Conservation (phyloP, 768 basidiomycete species). For the Mycena filopes region DNA sequence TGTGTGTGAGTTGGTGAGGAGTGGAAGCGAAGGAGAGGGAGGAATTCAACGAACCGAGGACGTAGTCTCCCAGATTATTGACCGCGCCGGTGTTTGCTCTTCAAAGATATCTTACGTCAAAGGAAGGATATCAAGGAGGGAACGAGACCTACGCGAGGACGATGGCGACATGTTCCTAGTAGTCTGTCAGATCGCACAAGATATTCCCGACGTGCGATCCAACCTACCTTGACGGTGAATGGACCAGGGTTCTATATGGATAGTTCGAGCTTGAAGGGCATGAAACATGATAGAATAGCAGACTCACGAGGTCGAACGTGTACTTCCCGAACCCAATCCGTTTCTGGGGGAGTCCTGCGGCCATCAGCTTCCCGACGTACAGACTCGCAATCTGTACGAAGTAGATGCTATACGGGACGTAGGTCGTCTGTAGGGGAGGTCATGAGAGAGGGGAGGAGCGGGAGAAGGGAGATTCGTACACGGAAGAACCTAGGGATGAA, state of each 20-base stretch:
- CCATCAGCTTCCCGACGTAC: slow-evolving; percentile 37
- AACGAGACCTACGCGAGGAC: slow-evolving; percentile 41
- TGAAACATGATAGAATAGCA: too few species aligned
- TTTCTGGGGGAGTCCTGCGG: slow-evolving; percentile 33
- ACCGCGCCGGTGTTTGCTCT: slow-evolving; percentile 39
- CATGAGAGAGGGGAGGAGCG: too few species aligned
- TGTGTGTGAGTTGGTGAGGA: too few species aligned
- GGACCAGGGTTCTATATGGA: slow-evolving; percentile 34
- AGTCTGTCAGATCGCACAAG: too few species aligned
- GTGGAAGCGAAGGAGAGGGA: too few species aligned
- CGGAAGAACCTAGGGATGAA: too few species aligned
- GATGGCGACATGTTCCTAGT: slow-evolving; percentile 39
- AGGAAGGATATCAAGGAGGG: too few species aligned
- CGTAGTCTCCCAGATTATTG: slow-evolving; percentile 40
- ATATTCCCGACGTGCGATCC: neutral
- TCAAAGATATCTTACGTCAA: neutral
- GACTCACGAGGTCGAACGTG: slow-evolving; percentile 30
- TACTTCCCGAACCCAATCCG: slow-evolving; percentile 34
- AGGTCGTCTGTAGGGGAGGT: slow-evolving; percentile 35
- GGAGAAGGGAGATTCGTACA: too few species aligned
- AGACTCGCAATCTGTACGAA: slow-evolving; percentile 39
- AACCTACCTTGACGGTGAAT: slow-evolving; percentile 34
- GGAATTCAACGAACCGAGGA: too few species aligned
- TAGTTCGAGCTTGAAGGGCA: neutral
- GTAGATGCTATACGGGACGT: slow-evolving; percentile 41